Evolutionary conservation across 1,284 basidiomycete genomes (phyloP).

Genomic region (Cutaneotrichosporon dermatis): DNA sequence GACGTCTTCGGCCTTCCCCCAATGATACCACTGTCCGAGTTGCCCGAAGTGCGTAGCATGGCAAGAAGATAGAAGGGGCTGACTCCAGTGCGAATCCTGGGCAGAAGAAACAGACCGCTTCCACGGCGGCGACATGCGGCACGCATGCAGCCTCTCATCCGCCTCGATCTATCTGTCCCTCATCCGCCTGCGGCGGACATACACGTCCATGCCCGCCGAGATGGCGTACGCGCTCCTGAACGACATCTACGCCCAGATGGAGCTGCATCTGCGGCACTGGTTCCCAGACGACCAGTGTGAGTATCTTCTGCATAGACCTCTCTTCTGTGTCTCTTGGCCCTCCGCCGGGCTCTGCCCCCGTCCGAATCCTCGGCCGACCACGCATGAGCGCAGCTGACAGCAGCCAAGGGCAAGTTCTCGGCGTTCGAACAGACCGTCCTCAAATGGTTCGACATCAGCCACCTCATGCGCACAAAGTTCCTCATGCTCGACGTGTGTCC

Average conservation of each 20-base stretch:
- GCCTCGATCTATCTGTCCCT: conserved; percentile 10
- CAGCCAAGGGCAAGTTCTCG: conserved; percentile 2
- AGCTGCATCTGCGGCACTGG: conserved; percentile 12
- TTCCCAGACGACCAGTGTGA: conserved; percentile 8
- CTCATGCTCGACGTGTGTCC: conserved; percentile 10
- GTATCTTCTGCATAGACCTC: too few relatives aligned
- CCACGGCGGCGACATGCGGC: conserved; percentile 11
- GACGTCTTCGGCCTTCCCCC: conserved; percentile 12
- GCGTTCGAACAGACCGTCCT: conserved; percentile 10
- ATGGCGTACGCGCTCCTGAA: conserved; percentile 4
- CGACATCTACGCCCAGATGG: conserved; percentile 7
- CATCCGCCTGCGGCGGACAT: conserved; percentile 3
- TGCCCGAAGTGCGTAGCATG: too few relatives aligned
- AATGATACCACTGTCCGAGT: too few relatives aligned
- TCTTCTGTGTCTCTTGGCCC: too few relatives aligned
- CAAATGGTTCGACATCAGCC: conserved; percentile 14
- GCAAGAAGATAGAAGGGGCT: too few relatives aligned
- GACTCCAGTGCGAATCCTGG: conserved; percentile 9
- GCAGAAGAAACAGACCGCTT: conserved; percentile 7
- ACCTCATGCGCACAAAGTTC: conserved; percentile 10
- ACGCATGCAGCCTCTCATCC: conserved; percentile 13
- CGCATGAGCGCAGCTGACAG: background rate
- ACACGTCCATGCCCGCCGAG: background rate
- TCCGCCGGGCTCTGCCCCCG: too few relatives aligned
- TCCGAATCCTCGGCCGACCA: too few relatives aligned